Evolutionary conservation across 75 land plant species (phyloP), one percentile per base, ranked within the genome.

Genomic region (Picea glauca): DNA sequence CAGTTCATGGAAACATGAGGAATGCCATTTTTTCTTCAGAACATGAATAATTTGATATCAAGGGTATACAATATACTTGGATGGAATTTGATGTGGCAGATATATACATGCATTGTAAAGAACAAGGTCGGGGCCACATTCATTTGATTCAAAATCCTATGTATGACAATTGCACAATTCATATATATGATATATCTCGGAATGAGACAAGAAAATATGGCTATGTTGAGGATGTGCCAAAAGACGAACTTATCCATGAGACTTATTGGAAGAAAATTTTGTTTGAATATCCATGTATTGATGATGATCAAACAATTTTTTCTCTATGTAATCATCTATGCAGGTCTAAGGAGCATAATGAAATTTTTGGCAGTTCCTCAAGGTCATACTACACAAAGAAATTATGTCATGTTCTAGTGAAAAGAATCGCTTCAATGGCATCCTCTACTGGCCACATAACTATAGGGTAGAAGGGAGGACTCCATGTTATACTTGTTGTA

Each of bases 91-190:
- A 81, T 7, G 64, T 35, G 40, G 77, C 80, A 46, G 80, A 78
- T 0, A 78, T 82, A 80, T 82, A 65, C 56, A 84, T 84, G 86
- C 79, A 81, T 59, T 84, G 80, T 23, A 84, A 78, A 60, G 76
- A 62, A 23, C 33, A 74, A 40, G 80, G 86, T 3, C 35, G 80
- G 14, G 82, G 86, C 0, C 86, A 84, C 46, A 74, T 81, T 9
- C 86, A 84, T 74, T 62, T 84, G 58, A 54, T 73, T 26, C 62
- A 50, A 9, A 80, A 79, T 62, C 81, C 63, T 32, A 79, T 65
- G 58, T 21, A 60, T 1, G 63, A 17, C 26, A 13, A 17, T 31
- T 76, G 82, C 73, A 62, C 78, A 61, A 77, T 59, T 12, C 62
- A 26, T 35, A 38, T 81, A 3, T 76, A 72, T 20, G 66, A 78